These are phyloP conservation scores for Saturnispora hagleri DNA, from an alignment of 805 yeast genomes.

Conservation along the genomic window DNA sequence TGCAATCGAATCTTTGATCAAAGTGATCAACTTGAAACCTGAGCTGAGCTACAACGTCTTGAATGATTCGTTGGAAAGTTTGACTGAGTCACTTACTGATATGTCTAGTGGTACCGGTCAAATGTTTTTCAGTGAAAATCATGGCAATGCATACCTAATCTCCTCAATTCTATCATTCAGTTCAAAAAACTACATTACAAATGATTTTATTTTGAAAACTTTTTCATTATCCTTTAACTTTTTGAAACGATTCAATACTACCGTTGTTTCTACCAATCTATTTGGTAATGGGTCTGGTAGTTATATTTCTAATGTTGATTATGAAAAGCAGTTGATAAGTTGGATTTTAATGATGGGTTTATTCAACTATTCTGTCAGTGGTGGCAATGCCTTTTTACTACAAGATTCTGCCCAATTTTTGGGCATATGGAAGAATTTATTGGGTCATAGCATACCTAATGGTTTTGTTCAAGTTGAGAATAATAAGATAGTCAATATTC, in stretches of 20 bases:
- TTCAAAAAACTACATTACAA: conserved; percentile 24
- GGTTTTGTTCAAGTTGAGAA: conserved; percentile 27
- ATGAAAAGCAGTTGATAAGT: conserved; percentile 35
- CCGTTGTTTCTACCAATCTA: conserved; percentile 27
- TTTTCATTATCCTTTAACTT: conserved; percentile 23
- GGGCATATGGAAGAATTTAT: conserved; percentile 52
- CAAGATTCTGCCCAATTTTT: conserved; percentile 52
- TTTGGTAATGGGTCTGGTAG: conserved; percentile 24
- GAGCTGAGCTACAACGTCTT: conserved; percentile 24
- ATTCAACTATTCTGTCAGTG: conserved; percentile 38
- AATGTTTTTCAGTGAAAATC: conserved; percentile 22
- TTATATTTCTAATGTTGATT: conserved; percentile 23
- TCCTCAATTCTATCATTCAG: conserved; percentile 24
- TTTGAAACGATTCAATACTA: conserved; percentile 28
- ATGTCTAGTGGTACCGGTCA: conserved; percentile 18
- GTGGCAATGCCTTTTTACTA: conserved; percentile 27
- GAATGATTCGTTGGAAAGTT: conserved; percentile 28
- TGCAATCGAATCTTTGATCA: conserved; percentile 29
- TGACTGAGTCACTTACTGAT: conserved; percentile 29
- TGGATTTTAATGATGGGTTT: conserved; percentile 62
- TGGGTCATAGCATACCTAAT: conserved; percentile 41
- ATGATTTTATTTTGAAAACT: conserved; percentile 25
- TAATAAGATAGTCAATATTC: conserved; percentile 25
- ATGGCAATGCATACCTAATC: conserved; percentile 26
- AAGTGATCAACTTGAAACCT: conserved; percentile 28